Evolutionary conservation across 768 basidiomycete genomes (phyloP).

Genomic region (Suillus cothurnatus): DNA sequence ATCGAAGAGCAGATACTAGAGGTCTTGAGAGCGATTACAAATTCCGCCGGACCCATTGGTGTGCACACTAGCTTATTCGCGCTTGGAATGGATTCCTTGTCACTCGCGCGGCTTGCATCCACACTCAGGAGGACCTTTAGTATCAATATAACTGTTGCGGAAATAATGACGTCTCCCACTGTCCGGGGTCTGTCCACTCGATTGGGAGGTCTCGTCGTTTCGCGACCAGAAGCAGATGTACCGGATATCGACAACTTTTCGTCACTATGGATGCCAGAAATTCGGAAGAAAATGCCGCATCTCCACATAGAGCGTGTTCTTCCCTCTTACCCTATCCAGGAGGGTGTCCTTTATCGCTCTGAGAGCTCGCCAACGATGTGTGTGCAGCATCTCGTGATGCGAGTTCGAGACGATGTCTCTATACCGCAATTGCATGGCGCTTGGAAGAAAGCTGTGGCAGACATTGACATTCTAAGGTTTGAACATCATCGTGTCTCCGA

Average conservation of each 20-base stretch:
- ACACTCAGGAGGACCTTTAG: slow-evolving; percentile 24
- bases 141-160: slow-evolving; percentile 25
- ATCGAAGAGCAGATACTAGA: slow-evolving; percentile 26
- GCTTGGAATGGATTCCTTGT: slow-evolving; percentile 36
- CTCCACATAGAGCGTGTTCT: slow-evolving; percentile 27
- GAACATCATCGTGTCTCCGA: neutral
- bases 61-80: slow-evolving; percentile 33
- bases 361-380: slow-evolving; percentile 40
- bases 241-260: slow-evolving; percentile 18
- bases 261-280: slow-evolving; percentile 19
- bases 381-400: slow-evolving; percentile 46
- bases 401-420: slow-evolving; percentile 24
- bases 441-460: slow-evolving; percentile 35
- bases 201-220: slow-evolving; percentile 11
- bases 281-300: slow-evolving; percentile 8
- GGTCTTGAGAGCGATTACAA: neutral
- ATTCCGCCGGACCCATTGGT: slow-evolving; percentile 9
- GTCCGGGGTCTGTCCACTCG: slow-evolving; percentile 24
- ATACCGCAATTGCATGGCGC: slow-evolving; percentile 30
- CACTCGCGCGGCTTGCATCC: slow-evolving; percentile 24
- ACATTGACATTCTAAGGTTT: slow-evolving; percentile 32
- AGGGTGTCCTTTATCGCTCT: slow-evolving; percentile 47
- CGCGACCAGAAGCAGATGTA: neutral
- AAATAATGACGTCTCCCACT: slow-evolving; percentile 31
- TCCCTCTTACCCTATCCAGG: slow-evolving; percentile 49